Evolutionary conservation across 345 rosid species (phyloP).

Genomic region (Corymbia maculata): DNA sequence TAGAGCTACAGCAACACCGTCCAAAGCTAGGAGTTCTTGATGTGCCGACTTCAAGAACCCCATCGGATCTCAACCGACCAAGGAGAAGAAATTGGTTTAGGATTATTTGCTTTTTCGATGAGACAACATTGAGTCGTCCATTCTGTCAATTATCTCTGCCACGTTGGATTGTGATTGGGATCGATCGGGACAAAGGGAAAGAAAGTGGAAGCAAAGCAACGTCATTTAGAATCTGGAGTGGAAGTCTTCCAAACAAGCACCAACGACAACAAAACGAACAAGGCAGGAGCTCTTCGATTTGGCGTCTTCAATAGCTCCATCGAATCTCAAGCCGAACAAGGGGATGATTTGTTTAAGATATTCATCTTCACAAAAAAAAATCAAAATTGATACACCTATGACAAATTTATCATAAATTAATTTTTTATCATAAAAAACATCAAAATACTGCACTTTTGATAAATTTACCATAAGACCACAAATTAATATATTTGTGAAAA

Average conservation of each 20-base stretch:
- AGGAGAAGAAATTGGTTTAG: background rate
- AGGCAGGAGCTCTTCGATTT: background rate
- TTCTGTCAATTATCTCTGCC: background rate
- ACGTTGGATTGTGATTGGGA: background rate
- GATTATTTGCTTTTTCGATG: background rate
- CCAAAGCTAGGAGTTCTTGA: background rate
- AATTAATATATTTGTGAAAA: too few species aligned
- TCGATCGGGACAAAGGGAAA: background rate
- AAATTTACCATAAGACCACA: too few species aligned
- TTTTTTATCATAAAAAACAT: too few species aligned
- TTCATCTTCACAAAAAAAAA: too few species aligned
- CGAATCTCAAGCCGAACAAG: background rate
- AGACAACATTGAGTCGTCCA: background rate
- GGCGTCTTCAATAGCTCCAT: background rate
- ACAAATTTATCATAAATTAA: too few species aligned
- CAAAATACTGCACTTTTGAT: too few species aligned
- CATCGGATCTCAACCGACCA: background rate
- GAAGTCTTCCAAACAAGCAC: background rate
- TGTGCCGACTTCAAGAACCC: background rate
- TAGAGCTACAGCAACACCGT: background rate
- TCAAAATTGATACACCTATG: too few species aligned
- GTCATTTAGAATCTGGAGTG: background rate
- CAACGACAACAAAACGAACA: background rate
- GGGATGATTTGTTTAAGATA: background rate
- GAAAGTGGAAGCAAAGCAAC: background rate